Percentiles rank a stretch among this genome's conserved stretches.
Conservation (phyloP, 768 basidiomycete genomes). For the Suillus placidus region DNA sequence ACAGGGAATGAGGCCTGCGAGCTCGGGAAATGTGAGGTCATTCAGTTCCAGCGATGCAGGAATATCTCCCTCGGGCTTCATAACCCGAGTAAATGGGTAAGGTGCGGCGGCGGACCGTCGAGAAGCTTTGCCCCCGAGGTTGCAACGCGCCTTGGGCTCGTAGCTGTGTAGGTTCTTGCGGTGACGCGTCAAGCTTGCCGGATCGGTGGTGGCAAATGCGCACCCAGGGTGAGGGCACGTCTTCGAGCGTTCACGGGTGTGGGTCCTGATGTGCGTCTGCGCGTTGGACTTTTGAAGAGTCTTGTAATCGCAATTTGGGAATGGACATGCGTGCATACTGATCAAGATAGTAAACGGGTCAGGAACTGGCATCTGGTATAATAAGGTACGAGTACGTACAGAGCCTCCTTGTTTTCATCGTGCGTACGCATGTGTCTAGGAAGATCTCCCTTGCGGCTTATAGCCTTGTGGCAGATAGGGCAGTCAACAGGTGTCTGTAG, state of each 20-base stretch:
- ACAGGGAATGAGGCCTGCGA: neutral
- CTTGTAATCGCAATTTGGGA: slow-evolving; percentile 21
- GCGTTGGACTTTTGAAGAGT: slow-evolving; percentile 34
- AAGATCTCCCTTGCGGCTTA: slow-evolving; percentile 31
- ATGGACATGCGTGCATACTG: slow-evolving; percentile 31
- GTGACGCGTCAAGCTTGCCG: slow-evolving; percentile 28
- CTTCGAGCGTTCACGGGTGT: slow-evolving; percentile 18
- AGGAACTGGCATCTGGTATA: slow-evolving; percentile 8
- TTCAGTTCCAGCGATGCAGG: slow-evolving; percentile 1
- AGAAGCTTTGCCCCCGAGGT: slow-evolving; percentile 6
- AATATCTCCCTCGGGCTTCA: neutral
- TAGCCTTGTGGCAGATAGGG: slow-evolving; percentile 13
- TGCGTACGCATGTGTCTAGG: slow-evolving; percentile 31
- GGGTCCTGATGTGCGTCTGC: slow-evolving; percentile 28
- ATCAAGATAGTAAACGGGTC: neutral
- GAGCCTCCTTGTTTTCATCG: slow-evolving; percentile 20
- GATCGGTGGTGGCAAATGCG: slow-evolving; percentile 20
- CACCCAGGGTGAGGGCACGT: slow-evolving; percentile 25
- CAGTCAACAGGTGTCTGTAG: slow-evolving; percentile 18
- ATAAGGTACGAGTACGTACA: slow-evolving; percentile 20
- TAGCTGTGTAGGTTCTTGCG: slow-evolving; percentile 22
- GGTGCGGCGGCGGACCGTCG: slow-evolving; percentile 9
- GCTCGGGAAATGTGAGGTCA: neutral
- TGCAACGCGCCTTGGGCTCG: slow-evolving; percentile 15
- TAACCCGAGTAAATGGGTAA: slow-evolving; percentile 1